Evolutionary conservation across 768 basidiomycete species (phyloP), one percentile per base, ranked within the genome.

Genomic region (Lentinula detonsa): DNA sequence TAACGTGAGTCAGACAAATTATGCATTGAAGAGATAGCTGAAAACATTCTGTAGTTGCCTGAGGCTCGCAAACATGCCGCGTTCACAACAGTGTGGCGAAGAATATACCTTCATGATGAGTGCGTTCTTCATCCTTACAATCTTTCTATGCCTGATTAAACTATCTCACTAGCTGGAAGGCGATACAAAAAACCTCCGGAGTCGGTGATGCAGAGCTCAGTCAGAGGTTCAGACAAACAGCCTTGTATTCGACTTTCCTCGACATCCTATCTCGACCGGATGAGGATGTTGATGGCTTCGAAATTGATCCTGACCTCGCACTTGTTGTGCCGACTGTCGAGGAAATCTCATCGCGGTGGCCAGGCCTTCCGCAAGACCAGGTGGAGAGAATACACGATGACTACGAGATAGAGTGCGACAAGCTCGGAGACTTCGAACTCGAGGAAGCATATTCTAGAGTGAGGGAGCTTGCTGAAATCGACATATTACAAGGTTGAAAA

Each of bases 41-140:
- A 5, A 5, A 43, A 8, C 40, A 9, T 11, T 43, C 13, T 23
- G 10, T 18, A 82, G 57, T 68, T 92, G 3, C 93, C 94, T 0
- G 84, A 86, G 61, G 82, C 83, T 35, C 80, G 95, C 52, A 81
- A 81, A 69, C 68, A 81, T 45, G 84, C 89, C 28, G 87, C 91
- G 4, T 82, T 91, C 67, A 79, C 86, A 50, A 85, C 84, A 35
- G 80, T 92, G 15, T 98, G 95, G 95, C 82, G 95, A 39, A 80
- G 95, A 34, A 82, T 96, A 50, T 96, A 91, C 69, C 80, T 90
- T 56, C 88, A 92, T 55, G 94, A 98, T 70, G 85, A 97, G 95
- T 96, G 72, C 62, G 88, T 78, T 53, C 62, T 57, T 50, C 46
- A 42, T 13, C 18, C 31, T 35, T 53, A 1, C 35, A 43, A 15